Evolutionary conservation across 2,329 filamentous ascomycete genomes (phyloP).

Genomic region (Chaetothyriales sp.): DNA sequence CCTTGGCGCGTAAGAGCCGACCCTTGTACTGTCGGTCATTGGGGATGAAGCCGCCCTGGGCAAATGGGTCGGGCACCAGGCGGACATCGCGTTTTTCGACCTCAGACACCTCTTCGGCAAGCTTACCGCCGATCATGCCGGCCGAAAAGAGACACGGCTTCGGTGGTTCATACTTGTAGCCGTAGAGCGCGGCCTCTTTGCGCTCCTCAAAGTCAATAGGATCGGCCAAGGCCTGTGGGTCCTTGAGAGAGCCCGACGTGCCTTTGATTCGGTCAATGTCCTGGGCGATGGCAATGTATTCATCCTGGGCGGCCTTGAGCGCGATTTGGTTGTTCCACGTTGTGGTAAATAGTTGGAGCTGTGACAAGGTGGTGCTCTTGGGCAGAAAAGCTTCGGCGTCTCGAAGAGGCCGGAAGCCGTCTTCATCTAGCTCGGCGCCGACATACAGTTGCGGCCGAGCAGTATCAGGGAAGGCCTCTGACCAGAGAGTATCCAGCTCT

Average conservation of each 20-base stretch:
- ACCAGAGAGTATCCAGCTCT: constrained; percentile 7
- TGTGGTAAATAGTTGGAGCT: constrained; percentile 34
- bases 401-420: constrained; percentile 14
- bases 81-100: constrained; percentile 22
- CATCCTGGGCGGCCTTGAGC: constrained; percentile 42
- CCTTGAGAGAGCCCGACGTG: constrained; percentile 36
- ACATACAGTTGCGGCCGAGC: constrained; percentile 12
- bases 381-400: constrained; percentile 12
- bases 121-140: constrained; percentile 21
- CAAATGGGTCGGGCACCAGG: constrained; percentile 42
- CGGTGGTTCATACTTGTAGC: constrained; percentile 42
- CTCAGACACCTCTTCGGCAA: constrained; percentile 13
- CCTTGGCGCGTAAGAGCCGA: constrained; percentile 23
- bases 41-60: constrained; percentile 35
- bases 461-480: constrained; percentile 11
- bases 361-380: constrained; percentile 8
- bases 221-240: constrained; percentile 29
- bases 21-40: constrained; percentile 28
- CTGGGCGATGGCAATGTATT: constrained; percentile 37
- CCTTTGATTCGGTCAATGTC: constrained; percentile 34
- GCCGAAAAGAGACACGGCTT: constrained; percentile 11
- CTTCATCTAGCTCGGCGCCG: constrained; percentile 9
- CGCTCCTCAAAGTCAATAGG: constrained; percentile 41
- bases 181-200: constrained; percentile 46
- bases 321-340: constrained; percentile 39